Conservation (phyloP, 1,284 basidiomycete genomes). For the Rhodotorula mucilaginosa region DNA sequence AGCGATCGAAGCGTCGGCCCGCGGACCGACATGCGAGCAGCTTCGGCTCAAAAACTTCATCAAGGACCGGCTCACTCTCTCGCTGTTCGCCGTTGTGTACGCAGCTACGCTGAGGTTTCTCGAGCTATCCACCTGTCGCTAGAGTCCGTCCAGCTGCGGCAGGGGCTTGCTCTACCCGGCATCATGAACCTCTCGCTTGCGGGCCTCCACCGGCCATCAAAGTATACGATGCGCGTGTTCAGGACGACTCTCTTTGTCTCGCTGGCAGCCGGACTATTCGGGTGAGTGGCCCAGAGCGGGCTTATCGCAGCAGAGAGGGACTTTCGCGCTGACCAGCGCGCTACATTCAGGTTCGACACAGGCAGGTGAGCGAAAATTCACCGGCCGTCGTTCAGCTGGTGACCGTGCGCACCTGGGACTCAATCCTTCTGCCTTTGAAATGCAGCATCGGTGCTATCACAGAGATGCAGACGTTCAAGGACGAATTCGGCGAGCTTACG, state of each 20-base stretch:
- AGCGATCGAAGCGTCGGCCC: too few relatives aligned
- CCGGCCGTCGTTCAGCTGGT: too few relatives aligned
- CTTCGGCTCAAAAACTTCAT: too few relatives aligned
- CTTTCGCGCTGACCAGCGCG: not conserved
- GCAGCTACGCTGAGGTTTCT: too few relatives aligned
- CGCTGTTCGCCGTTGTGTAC: too few relatives aligned
- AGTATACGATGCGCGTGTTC: not conserved
- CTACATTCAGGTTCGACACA: conserved; percentile 24
- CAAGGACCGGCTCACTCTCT: too few relatives aligned
- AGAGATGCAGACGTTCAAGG: conserved; percentile 54
- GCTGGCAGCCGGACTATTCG: conserved; percentile 2
- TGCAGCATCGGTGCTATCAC: conserved; percentile 53
- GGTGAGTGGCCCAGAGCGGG: not conserved
- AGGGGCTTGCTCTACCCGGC: not conserved
- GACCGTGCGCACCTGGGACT: too few relatives aligned
- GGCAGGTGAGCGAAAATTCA: conserved; percentile 45
- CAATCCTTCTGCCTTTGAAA: not conserved
- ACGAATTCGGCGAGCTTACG: conserved; percentile 48
- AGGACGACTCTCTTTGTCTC: not conserved
- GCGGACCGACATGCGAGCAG: too few relatives aligned
- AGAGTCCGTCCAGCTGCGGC: too few relatives aligned
- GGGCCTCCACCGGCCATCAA: conserved; percentile 1
- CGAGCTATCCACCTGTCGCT: too few relatives aligned
- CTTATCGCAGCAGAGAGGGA: not conserved
- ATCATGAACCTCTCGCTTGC: not conserved